These are phyloP conservation scores for Kwoniella europaea DNA, from an alignment of 768 basidiomycete species.

Conservation along the genomic window DNA sequence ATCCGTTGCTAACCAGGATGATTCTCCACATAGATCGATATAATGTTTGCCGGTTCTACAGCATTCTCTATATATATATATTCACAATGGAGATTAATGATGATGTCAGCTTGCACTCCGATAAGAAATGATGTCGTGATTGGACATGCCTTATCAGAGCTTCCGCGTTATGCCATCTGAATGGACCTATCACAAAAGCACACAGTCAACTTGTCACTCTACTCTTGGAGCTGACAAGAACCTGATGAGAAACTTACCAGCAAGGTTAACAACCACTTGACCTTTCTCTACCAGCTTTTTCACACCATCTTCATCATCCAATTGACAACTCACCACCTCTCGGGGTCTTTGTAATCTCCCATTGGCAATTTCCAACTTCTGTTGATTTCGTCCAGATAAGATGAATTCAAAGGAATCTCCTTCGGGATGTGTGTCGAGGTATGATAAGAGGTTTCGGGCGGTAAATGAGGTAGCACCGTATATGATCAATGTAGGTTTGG, in stretches of 20 bases:
- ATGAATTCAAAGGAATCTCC: constrained; percentile 68
- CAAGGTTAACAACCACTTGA: constrained; percentile 54
- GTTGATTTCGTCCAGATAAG: constrained; percentile 70
- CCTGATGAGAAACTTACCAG: constrained; percentile 40
- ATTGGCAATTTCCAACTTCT: constrained; percentile 66
- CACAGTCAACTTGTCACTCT: too few species aligned
- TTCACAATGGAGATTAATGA: background rate
- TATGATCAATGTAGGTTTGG: constrained; percentile 46
- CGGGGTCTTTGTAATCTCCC: constrained; percentile 25
- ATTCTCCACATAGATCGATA: constrained; percentile 70
- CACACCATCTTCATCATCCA: constrained; percentile 42
- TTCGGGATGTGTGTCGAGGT: constrained; percentile 71
- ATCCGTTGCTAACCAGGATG: constrained; percentile 35
- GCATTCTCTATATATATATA: constrained; percentile 65
- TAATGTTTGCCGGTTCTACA: constrained; percentile 77
- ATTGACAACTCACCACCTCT: constrained; percentile 35
- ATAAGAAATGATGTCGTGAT: background rate
- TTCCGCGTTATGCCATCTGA: constrained; percentile 52
- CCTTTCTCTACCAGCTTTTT: constrained; percentile 34
- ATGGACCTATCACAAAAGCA: constrained; percentile 42
- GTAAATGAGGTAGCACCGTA: constrained; percentile 61
- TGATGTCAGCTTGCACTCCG: background rate
- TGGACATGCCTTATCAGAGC: constrained; percentile 41
- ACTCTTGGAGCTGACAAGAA: background rate
- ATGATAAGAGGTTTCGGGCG: constrained; percentile 70